Evolutionary conservation across 176 grass and related monocot genomes (phyloP).

Genomic region (Microstegium vimineum): DNA sequence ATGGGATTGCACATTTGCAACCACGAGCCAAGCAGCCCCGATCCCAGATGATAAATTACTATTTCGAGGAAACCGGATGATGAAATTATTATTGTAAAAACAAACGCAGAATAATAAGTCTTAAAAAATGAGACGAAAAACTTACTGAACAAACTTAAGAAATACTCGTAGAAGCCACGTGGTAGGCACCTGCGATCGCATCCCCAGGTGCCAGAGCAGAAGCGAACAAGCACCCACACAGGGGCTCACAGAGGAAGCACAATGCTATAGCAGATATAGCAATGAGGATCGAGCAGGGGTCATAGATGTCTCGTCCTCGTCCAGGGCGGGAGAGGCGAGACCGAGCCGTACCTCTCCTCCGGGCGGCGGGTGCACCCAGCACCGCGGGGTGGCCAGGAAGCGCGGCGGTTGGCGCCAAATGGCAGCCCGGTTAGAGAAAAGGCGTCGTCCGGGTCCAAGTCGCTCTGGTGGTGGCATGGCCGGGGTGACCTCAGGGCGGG

Average conservation of each 20-base stretch:
- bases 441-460: constrained; percentile 4
- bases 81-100: neutral
- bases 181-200: neutral
- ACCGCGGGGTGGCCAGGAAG: neutral
- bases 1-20: constrained; percentile 15
- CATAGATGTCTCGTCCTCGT: neutral
- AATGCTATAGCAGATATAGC: constrained; percentile 17
- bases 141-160: neutral
- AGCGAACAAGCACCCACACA: neutral
- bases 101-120: neutral
- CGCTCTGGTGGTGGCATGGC: constrained; percentile 18
- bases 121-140: neutral
- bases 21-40: neutral
- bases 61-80: too few relatives aligned
- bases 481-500: constrained; percentile 11
- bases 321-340: too few relatives aligned
- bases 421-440: too few relatives aligned
- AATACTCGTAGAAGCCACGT: neutral
- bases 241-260: neutral
- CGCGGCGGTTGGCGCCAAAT: too few relatives aligned
- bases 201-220: neutral
- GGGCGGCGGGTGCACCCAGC: neutral
- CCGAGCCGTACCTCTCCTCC: neutral
- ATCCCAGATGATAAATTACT: neutral
- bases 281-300: neutral